Evolutionary conservation across 108 stramenopile genomes (phyloP).

Genomic region (Fragilaria crotonensis): DNA sequence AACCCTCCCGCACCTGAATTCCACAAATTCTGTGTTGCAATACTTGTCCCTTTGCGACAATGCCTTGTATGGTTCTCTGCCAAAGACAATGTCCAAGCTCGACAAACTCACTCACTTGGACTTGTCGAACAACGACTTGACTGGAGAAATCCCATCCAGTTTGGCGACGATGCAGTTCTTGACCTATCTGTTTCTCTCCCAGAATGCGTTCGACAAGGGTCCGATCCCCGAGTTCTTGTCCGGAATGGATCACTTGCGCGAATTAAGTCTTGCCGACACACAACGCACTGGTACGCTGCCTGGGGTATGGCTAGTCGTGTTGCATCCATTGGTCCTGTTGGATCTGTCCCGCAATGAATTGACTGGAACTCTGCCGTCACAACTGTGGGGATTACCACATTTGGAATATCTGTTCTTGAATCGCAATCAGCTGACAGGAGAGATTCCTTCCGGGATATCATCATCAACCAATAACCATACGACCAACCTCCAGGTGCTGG

Average conservation of each 20-base stretch:
- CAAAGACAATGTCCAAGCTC: slow-evolving; percentile 20
- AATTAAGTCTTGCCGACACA: slow-evolving; percentile 16
- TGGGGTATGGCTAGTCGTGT: slow-evolving; percentile 14
- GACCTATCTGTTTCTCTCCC: slow-evolving; percentile 24
- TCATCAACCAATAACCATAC: slow-evolving; percentile 1
- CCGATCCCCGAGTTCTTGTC: slow-evolving; percentile 10
- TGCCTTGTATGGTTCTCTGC: slow-evolving; percentile 38
- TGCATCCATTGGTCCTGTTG: slow-evolving; percentile 12
- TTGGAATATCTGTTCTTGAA: slow-evolving; percentile 30
- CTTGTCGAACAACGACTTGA: slow-evolving; percentile 32
- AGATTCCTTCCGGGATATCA: too few relatives aligned
- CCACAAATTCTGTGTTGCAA: slow-evolving; percentile 6
- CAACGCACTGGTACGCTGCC: slow-evolving; percentile 18
- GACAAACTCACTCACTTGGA: slow-evolving; percentile 14
- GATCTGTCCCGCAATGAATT: slow-evolving; percentile 18
- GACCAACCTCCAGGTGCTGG: slow-evolving; percentile 13
- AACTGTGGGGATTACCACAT: slow-evolving; percentile 21
- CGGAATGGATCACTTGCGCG: slow-evolving; percentile 9
- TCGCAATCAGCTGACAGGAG: slow-evolving; percentile 15
- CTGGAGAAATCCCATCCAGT: slow-evolving; percentile 15
- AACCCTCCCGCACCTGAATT: not conserved
- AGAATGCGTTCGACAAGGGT: slow-evolving; percentile 26
- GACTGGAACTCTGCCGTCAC: slow-evolving; percentile 9
- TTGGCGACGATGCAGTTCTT: slow-evolving; percentile 18
- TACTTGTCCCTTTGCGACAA: slow-evolving; percentile 32